Evolutionary conservation across 129 eudicot genomes (phyloP).

Genomic region (Logfia minima): DNA sequence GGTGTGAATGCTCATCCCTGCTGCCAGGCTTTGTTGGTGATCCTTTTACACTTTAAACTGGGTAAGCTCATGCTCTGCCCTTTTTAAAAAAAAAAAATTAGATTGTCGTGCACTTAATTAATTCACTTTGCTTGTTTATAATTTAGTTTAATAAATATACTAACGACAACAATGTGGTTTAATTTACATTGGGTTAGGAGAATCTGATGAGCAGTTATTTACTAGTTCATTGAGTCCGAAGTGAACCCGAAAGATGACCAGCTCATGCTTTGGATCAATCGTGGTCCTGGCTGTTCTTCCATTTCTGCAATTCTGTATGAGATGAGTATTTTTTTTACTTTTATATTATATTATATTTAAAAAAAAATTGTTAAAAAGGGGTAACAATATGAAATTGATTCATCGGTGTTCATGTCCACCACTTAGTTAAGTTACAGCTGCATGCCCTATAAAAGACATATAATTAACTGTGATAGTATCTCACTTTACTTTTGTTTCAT

Average conservation of each 20-base stretch:
- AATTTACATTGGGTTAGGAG: slow-evolving; percentile 28
- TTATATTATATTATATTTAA: no score
- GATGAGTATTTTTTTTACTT: neutral
- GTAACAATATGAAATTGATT: no score
- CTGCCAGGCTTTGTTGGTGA: slow-evolving; percentile 20
- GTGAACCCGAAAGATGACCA: slow-evolving; percentile 32
- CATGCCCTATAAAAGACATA: no score
- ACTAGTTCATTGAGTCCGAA: slow-evolving; percentile 32
- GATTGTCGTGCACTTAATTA: no score
- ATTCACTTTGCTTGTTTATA: no score
- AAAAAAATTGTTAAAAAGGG: no score
- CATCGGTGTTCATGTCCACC: no score
- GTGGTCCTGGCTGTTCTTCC: slow-evolving; percentile 39
- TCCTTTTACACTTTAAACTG: slow-evolving; percentile 16
- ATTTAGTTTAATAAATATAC: neutral
- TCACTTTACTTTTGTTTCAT: no score
- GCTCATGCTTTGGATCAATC: slow-evolving; percentile 32
- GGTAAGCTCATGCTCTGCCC: neutral
- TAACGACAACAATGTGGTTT: neutral
- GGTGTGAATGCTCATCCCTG: no score
- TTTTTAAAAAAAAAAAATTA: no score
- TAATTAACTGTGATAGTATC: no score
- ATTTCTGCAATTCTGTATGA: slow-evolving; percentile 21
- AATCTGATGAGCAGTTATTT: slow-evolving; percentile 30
- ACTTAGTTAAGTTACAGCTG: no score